A percentile compares a stretch with the other conserved stretches of the same genome.
Evolutionary conservation across 106 monocot species (phyloP).

Genomic region (Platanthera zijinensis): DNA sequence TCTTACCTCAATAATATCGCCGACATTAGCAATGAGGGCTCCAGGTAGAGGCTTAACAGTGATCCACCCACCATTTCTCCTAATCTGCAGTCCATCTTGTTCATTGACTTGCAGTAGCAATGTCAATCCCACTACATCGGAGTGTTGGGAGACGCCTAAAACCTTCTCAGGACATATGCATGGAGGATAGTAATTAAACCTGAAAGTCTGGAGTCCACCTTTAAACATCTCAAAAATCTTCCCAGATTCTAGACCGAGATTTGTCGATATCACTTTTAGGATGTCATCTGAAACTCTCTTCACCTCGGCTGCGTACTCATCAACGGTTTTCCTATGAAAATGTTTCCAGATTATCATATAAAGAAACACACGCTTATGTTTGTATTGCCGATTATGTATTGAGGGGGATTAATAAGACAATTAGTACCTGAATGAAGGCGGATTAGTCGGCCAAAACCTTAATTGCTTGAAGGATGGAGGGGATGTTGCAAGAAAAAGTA

Average conservation of each 20-base stretch:
- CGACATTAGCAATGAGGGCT: conserved; percentile 26
- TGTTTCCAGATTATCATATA: too few species aligned
- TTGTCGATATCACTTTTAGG: conserved; percentile 11
- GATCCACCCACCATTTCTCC: conserved; percentile 18
- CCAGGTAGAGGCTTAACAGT: conserved; percentile 20
- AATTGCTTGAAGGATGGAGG: conserved; percentile 13
- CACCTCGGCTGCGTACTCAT: conserved; percentile 14
- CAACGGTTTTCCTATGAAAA: conserved; percentile 11
- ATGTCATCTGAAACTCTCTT: conserved; percentile 11
- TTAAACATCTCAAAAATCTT: conserved; percentile 1
- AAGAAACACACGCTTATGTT: too few species aligned
- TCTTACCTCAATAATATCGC: conserved; percentile 20
- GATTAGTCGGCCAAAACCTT: conserved; percentile 33
- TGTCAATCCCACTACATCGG: conserved; percentile 16
- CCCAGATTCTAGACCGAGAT: conserved; percentile 5
- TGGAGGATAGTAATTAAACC: conserved; percentile 32
- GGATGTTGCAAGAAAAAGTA: conserved; percentile 18
- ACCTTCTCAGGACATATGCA: conserved; percentile 14
- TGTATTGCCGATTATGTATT: too few species aligned
- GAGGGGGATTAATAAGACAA: not conserved
- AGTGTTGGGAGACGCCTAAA: conserved; percentile 30
- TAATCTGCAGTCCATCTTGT: conserved; percentile 22
- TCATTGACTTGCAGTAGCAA: conserved; percentile 23
- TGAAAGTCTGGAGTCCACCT: conserved; percentile 8
- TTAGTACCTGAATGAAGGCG: not conserved